Evolutionary conservation across 2,329 filamentous ascomycete species (phyloP).

Genomic region (Fusarium lateritium): DNA sequence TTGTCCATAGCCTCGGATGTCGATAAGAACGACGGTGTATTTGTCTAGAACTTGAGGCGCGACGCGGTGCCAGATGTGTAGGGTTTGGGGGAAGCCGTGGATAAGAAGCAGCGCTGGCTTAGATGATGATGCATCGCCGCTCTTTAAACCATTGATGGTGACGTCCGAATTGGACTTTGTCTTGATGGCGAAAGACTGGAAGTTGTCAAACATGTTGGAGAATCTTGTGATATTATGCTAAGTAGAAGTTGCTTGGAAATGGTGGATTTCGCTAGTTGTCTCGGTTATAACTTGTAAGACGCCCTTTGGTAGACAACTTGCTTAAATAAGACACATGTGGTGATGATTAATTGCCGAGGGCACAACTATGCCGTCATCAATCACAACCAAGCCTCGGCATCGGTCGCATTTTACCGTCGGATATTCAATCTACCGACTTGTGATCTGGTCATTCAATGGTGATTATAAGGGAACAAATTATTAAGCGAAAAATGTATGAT

Average conservation of each 20-base stretch:
- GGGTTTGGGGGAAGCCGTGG: conserved; percentile 68
- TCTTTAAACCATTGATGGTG: conserved; percentile 61
- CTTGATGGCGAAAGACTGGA: conserved; percentile 57
- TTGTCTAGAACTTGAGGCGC: conserved; percentile 55
- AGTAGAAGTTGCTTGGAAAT: accelerated
- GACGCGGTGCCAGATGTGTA: conserved; percentile 67
- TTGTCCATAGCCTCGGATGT: conserved; percentile 66
- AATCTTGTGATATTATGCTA: accelerated
- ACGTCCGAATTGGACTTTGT: conserved; percentile 55
- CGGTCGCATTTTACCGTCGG: neutral
- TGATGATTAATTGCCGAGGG: conserved; percentile 20
- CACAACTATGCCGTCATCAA: conserved; percentile 17
- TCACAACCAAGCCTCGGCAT: conserved; percentile 1
- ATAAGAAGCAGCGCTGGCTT: conserved; percentile 63
- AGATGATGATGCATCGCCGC: conserved; percentile 47
- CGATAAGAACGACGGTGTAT: conserved; percentile 62
- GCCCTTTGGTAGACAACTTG: conserved; percentile 28
- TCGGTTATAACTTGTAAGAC: neutral
- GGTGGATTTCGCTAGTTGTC: accelerated
- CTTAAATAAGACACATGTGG: conserved; percentile 2
- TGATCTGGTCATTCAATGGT: too few relatives aligned
- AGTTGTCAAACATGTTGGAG: conserved; percentile 56
- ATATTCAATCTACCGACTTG: neutral
- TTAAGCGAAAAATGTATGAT: too few relatives aligned
- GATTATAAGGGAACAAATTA: too few relatives aligned